A percentile compares a stretch with the other conserved stretches of the same genome.
phyloP scores from a whole-genome alignment of 352 stramenopile species.

The Phytopythium delawarense region DNA sequence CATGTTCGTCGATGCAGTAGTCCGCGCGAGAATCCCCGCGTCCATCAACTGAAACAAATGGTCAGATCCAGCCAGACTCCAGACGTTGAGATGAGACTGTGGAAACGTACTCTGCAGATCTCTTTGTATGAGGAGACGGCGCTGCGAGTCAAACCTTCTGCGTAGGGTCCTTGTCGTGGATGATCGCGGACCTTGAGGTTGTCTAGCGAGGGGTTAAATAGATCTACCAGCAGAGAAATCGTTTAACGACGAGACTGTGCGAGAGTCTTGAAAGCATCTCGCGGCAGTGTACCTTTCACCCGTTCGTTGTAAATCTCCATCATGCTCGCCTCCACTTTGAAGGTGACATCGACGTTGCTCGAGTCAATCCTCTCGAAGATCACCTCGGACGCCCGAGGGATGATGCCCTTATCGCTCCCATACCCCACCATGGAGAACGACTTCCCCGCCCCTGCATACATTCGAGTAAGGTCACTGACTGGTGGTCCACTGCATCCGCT shows the following conservation, averaged over 20 bases:
- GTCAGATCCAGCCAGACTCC: background rate
- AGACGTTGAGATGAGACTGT: background rate
- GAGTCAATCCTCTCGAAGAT: constrained; percentile 80
- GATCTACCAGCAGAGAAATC: constrained; percentile 29
- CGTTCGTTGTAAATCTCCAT: constrained; percentile 90
- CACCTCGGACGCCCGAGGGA: constrained; percentile 72
- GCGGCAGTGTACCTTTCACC: constrained; percentile 53
- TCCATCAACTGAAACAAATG: constrained; percentile 65
- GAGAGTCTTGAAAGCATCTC: background rate
- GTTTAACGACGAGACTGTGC: background rate
- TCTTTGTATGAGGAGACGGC: constrained; percentile 80
- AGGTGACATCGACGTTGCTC: constrained; percentile 42
- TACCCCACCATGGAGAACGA: constrained; percentile 89
- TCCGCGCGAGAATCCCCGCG: constrained; percentile 72
- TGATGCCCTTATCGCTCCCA: constrained; percentile 77
- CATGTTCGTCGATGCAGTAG: constrained; percentile 85
- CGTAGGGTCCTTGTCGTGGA: constrained; percentile 79
- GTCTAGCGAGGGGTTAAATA: constrained; percentile 80
- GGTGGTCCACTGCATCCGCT: background rate
- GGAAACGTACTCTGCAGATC: constrained; percentile 53
- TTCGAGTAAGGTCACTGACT: no score
- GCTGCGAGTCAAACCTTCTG: constrained; percentile 72
- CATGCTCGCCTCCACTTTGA: constrained; percentile 88
- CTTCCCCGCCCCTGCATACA: constrained; percentile 55
- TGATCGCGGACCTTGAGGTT: constrained; percentile 89